phyloP scores from a whole-genome alignment of 1,284 basidiomycete genomes.

The Irpex lacteus region DNA sequence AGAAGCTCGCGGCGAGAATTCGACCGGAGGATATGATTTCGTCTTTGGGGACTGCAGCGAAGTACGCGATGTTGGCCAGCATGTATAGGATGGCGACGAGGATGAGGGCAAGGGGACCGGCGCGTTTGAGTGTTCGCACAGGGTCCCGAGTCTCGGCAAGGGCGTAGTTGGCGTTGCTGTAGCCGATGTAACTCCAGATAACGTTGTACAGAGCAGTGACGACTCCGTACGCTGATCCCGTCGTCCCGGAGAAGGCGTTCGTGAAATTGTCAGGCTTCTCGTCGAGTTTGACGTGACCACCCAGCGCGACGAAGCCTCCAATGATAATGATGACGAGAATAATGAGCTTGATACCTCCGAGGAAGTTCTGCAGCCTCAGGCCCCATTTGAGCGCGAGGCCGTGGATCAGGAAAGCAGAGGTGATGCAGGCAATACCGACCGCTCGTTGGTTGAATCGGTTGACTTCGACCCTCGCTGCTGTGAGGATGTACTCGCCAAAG shows the following conservation, averaged over 20 bases:
- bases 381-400: slow-evolving; percentile 51
- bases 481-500: slow-evolving; percentile 60
- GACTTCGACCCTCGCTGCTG: slow-evolving; percentile 26
- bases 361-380: slow-evolving; percentile 55
- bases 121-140: slow-evolving; percentile 56
- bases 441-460: slow-evolving; percentile 18
- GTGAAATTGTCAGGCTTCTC: slow-evolving; percentile 42
- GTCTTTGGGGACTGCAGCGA: slow-evolving; percentile 56
- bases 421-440: slow-evolving; percentile 42
- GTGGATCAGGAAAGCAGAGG: slow-evolving; percentile 54
- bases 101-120: slow-evolving; percentile 53
- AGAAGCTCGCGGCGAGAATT: slow-evolving; percentile 60
- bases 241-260: slow-evolving; percentile 41
- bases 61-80: slow-evolving; percentile 60
- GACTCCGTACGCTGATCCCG: slow-evolving; percentile 40
- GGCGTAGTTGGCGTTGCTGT: slow-evolving; percentile 59
- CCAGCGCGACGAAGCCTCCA: slow-evolving; percentile 42
- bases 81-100: slow-evolving; percentile 36
- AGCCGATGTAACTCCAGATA: slow-evolving; percentile 63
- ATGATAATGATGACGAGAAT: slow-evolving; percentile 50
- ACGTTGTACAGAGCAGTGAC: slow-evolving; percentile 55
- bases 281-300: slow-evolving; percentile 36
- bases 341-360: slow-evolving; percentile 58
- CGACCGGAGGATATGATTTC: slow-evolving; percentile 54
- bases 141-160: slow-evolving; percentile 63